Evolutionary conservation across 2,329 filamentous ascomycete genomes (phyloP).

Genomic region (Xylariomycetidae sp.): DNA sequence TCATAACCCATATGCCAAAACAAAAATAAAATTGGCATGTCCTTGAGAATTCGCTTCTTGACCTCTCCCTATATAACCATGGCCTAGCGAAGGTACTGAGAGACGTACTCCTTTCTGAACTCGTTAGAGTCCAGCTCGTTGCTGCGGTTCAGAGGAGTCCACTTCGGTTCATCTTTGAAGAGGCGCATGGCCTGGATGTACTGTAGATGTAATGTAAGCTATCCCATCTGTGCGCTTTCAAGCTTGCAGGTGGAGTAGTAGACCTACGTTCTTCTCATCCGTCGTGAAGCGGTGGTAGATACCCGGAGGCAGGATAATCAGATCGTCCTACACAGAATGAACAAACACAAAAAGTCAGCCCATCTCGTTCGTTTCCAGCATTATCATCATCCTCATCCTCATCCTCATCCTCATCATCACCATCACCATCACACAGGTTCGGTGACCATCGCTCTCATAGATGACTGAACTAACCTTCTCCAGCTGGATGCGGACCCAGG

Average conservation of each 20-base stretch:
- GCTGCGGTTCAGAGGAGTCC: conserved; percentile 86
- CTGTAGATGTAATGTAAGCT: conserved; percentile 41
- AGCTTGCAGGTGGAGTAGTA: too few relatives aligned
- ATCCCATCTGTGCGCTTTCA: too few relatives aligned
- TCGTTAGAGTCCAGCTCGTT: conserved; percentile 73
- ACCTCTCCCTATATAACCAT: not conserved
- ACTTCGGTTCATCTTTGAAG: conserved; percentile 98
- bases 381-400: too few relatives aligned
- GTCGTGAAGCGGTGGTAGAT: conserved; percentile 99
- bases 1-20: not conserved
- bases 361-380: not conserved
- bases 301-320: conserved; percentile 89
- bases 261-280: conserved; percentile 79
- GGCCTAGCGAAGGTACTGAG: conserved; percentile 30
- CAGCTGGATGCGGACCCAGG: conserved; percentile 83
- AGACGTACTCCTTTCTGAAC: conserved; percentile 74
- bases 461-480: conserved; percentile 57
- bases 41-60: too few relatives aligned
- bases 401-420: too few relatives aligned
- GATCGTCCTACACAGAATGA: too few relatives aligned
- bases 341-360: conserved; percentile 2
- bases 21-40: too few relatives aligned
- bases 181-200: conserved; percentile 94
- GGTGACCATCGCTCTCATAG: too few relatives aligned
- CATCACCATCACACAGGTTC: too few relatives aligned